phyloP scores from a whole-genome alignment of 169 alveolate genomes.

The Cryptosporidium sp. region DNA sequence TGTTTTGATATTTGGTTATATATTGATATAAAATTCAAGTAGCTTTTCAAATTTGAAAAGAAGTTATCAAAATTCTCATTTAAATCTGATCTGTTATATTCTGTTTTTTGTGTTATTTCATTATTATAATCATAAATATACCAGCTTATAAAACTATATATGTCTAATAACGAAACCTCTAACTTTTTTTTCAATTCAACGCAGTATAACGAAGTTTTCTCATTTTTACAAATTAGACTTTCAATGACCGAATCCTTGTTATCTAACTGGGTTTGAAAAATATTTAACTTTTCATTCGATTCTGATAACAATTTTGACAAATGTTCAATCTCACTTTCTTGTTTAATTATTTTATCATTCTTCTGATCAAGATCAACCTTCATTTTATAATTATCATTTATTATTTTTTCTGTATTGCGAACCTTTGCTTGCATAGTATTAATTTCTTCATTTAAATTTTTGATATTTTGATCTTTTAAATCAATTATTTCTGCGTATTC shows the following conservation, averaged over 20 bases:
- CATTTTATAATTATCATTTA: slow-evolving; percentile 2
- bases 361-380: neutral
- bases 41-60: neutral
- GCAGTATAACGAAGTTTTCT: neutral
- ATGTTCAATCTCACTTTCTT: slow-evolving; percentile 9
- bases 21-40: neutral
- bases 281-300: neutral
- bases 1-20: neutral
- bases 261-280: neutral
- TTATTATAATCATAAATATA: neutral
- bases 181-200: slow-evolving; percentile 11
- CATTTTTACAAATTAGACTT: neutral
- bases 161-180: neutral
- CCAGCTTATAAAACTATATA: neutral
- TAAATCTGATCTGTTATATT: neutral
- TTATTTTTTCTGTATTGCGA: neutral
- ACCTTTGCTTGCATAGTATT: neutral
- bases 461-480: slow-evolving; percentile 26
- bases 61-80: neutral
- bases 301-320: slow-evolving; percentile 5
- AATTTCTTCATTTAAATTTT: slow-evolving; percentile 14
- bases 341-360: slow-evolving; percentile 9
- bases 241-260: neutral
- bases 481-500: slow-evolving; percentile 63
- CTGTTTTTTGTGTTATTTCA: neutral